These are phyloP conservation scores for Pichia heedii DNA, from an alignment of 805 yeast species.

Conservation along the genomic window DNA sequence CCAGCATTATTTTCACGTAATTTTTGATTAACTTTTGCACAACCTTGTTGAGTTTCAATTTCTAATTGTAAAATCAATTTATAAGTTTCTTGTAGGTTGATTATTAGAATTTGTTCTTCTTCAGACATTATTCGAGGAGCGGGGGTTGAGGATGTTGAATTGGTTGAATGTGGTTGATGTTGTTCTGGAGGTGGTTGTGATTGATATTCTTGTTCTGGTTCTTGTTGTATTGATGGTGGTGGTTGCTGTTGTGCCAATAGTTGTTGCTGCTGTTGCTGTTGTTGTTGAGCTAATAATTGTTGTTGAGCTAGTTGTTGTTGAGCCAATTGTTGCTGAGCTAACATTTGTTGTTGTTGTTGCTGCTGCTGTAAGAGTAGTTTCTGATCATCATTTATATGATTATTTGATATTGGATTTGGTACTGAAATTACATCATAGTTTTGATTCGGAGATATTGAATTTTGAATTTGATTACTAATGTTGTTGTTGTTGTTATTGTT, in stretches of 20 bases:
- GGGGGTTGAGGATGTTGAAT: neutral
- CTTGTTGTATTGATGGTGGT: slow-evolving; percentile 5
- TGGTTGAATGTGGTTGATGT: neutral
- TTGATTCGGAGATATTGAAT: too few relatives aligned
- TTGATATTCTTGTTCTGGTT: slow-evolving; percentile 11
- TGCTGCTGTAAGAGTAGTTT: neutral
- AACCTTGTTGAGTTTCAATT: slow-evolving; percentile 60
- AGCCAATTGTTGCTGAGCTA: neutral
- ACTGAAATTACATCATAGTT: too few relatives aligned
- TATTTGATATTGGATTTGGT: slow-evolving; percentile 1
- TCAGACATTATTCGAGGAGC: slow-evolving; percentile 29
- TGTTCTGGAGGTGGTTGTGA: slow-evolving; percentile 3
- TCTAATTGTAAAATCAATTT: slow-evolving; percentile 60
- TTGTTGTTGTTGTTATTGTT: too few relatives aligned
- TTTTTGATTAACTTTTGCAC: slow-evolving; percentile 48
- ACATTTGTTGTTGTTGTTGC: neutral
- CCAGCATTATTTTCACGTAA: slow-evolving; percentile 36
- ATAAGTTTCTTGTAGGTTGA: slow-evolving; percentile 67
- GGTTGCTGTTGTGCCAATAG: slow-evolving; percentile 7
- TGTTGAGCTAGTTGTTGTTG: neutral
- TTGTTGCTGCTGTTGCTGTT: slow-evolving; percentile 2
- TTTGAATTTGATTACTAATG: too few relatives aligned
- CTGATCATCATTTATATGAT: slow-evolving; percentile 23
- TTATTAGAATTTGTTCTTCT: slow-evolving; percentile 58
- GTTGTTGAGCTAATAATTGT: slow-evolving; percentile 8